Evolutionary conservation across 73 alveolate species (phyloP), one percentile per base, ranked within the genome.

Genomic region (Tetrahymena thermophila): DNA sequence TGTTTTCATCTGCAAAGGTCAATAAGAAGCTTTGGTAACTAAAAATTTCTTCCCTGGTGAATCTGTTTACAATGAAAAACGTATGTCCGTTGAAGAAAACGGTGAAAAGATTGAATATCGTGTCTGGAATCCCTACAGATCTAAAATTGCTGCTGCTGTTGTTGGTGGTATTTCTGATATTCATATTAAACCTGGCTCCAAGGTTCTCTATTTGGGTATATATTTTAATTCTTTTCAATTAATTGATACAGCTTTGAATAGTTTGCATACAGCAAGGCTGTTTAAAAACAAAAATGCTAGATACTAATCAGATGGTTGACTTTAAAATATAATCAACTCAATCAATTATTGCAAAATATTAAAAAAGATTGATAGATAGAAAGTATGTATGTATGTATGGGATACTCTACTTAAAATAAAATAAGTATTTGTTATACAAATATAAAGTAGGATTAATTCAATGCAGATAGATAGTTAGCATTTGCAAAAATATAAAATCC

Each of bases 41-140:
- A 97, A 97, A 94, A 99, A 99, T 96, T 94, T 98, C 55, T 98
- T 98, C 94, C 98, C 99, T 23, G 99, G 99, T 35, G 99, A 99
- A 98, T 96, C 99, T 55, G 99, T 96, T 83, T 96, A 96, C 95
- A 97, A 98, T 71, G 98, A 98, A 97, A 98, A 96, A 96, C 97
- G 99, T 93, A 98, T 99, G 44, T 94, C 98, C 19, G 99, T 97
- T 35, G 99, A 97, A 94, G 99, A 94, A 19, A 94, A 95, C 10
- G 98, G 97, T 37, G 98, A 97, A 56, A 99, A 99, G 96, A 97
- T 97, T 23, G 99, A 99, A 97, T 99, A 99, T 96, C 97, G 99
- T 93, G 99, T 99, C 89, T 99, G 99, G 99, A 99, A 99, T 94
- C 99, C 99, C 14, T 99, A 98, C 98, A 98, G 99, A 96, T 99